Percentiles rank a stretch among this genome's conserved stretches.
phyloP scores from a whole-genome alignment of 345 rosid species.

The Pugionium dolabratum region DNA sequence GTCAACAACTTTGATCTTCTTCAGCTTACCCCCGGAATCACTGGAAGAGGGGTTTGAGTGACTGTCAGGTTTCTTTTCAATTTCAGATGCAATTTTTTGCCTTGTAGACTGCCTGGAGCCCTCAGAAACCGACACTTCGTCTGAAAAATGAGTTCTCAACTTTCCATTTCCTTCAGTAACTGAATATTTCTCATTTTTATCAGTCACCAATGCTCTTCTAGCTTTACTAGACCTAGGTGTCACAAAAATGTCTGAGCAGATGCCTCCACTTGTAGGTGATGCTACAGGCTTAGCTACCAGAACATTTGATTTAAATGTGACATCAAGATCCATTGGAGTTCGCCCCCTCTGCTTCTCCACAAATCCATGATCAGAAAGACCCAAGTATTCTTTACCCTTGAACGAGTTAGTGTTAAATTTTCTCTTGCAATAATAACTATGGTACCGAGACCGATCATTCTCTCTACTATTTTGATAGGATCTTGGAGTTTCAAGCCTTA shows the following conservation, averaged over 20 bases:
- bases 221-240: slow-evolving; percentile 56
- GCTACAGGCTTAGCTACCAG: slow-evolving; percentile 69
- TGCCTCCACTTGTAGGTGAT: slow-evolving; percentile 46
- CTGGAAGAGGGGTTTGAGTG: slow-evolving; percentile 38
- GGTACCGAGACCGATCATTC: slow-evolving; percentile 46
- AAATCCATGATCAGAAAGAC: slow-evolving; percentile 40
- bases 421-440: slow-evolving; percentile 43
- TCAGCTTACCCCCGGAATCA: slow-evolving; percentile 26
- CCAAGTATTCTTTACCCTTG: slow-evolving; percentile 53
- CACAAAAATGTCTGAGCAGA: slow-evolving; percentile 39
- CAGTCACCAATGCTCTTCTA: slow-evolving; percentile 43
- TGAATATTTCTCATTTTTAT: slow-evolving; percentile 42
- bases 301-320: slow-evolving; percentile 77
- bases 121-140: slow-evolving; percentile 38
- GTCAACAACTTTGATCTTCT: slow-evolving; percentile 8
- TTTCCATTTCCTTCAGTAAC: slow-evolving; percentile 37
- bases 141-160: slow-evolving; percentile 34
- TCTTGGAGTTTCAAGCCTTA: slow-evolving; percentile 68
- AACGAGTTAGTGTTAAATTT: slow-evolving; percentile 43
- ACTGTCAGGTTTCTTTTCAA: slow-evolving; percentile 28
- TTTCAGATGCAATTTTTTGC: slow-evolving; percentile 37
- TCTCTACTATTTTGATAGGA: slow-evolving; percentile 53
- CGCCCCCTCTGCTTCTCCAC: slow-evolving; percentile 53
- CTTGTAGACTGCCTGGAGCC: slow-evolving; percentile 42
- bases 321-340: slow-evolving; percentile 76